Evolutionary conservation across 2,329 filamentous ascomycete species (phyloP), one percentile per base, ranked within the genome.

Genomic region (Ceratocystis colombiana): DNA sequence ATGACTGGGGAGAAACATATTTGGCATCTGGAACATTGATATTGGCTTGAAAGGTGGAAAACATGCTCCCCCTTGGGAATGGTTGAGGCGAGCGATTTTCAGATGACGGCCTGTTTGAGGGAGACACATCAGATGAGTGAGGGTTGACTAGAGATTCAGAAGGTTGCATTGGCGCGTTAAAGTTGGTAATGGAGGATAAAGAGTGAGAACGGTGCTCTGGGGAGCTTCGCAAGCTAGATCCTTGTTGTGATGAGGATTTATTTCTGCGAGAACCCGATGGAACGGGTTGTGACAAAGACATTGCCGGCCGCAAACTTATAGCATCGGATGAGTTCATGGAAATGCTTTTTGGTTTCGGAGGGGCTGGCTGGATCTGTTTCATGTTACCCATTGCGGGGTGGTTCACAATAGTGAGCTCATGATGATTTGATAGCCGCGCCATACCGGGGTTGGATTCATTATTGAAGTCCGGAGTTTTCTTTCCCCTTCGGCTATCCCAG

Each of bases 401-500:
- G 66, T 75, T 74, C 64, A 76, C 72, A 50, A 76, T 70, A 64
- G 75, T 73, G 68, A 75, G 74, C 37, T 74, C 73, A 48, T 71
- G 72, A 55, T 73, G 71, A 37, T 72, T 72, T 22, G 72, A 66
- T 1, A 71, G 68, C 6, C 73, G 69, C 5, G 73, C 72, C 33
- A 72, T 67, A 25, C 68, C 68, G 7, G 65, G 41, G 5, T 53
- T 63, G 20, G 57, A 22, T 15, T 67, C 68, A 63, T 57, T 22
- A 45, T 45, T 65, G 55, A 64, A 65, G 44, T 68, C 67, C 5
- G 68, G 67, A 7, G 68, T 46, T 25, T 68, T 70, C 61, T 71
- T 73, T 4, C 69, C 68, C 57, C 70, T 69, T 66, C 88, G 82
- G 3, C 88, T 88, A 68, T 88, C 86, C 89, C 89, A 93, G 71